Evolutionary conservation across 1,284 basidiomycete species (phyloP).

Genomic region (Tilletia setariae): DNA sequence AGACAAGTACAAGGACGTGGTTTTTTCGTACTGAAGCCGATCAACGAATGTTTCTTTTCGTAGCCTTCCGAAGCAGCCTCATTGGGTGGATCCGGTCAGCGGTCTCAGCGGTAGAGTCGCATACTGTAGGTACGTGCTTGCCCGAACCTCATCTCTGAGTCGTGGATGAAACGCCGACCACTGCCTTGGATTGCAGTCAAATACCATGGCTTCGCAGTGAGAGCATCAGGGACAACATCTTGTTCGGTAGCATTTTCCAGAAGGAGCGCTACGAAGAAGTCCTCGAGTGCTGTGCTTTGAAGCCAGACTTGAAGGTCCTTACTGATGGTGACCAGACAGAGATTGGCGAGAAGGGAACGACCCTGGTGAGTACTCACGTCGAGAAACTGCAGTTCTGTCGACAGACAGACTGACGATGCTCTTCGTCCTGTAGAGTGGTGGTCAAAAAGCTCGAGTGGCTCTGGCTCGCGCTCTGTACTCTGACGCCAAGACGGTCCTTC

Average conservation of each 20-base stretch:
- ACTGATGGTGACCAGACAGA: constrained; percentile 43
- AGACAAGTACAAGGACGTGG: not conserved
- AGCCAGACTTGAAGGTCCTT: constrained; percentile 35
- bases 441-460: constrained; percentile 46
- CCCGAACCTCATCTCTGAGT: too few relatives aligned
- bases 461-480: constrained; percentile 48
- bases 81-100: not conserved
- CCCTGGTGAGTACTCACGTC: constrained; percentile 21
- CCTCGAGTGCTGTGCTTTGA: constrained; percentile 38
- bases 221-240: constrained; percentile 43
- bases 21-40: not conserved
- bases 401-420: too few relatives aligned
- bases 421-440: constrained; percentile 30
- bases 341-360: constrained; percentile 42
- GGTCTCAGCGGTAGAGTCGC: constrained; percentile 28
- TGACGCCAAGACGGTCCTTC: constrained; percentile 35
- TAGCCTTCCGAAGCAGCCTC: constrained; percentile 14
- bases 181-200: constrained; percentile 26
- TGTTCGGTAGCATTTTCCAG: constrained; percentile 40
- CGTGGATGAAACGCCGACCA: too few relatives aligned
- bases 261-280: constrained; percentile 35
- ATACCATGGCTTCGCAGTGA: constrained; percentile 37
- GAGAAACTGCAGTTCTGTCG: not conserved
- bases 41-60: too few relatives aligned
- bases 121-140: constrained; percentile 26